These are phyloP conservation scores for Albugo laibachii DNA, from an alignment of 352 stramenopile genomes.

Conservation along the genomic window DNA sequence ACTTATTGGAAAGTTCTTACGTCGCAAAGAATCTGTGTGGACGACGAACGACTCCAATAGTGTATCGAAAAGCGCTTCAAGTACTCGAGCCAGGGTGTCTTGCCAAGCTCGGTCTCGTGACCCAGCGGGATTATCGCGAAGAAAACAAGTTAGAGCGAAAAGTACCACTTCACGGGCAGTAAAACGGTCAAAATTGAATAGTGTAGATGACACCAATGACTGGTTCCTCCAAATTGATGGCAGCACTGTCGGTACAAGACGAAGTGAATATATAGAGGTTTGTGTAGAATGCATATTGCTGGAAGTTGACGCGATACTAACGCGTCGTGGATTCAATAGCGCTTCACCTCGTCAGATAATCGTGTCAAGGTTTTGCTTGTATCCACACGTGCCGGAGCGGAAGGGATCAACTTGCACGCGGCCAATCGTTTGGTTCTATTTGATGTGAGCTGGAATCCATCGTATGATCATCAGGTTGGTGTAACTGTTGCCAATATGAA, in stretches of 20 bases:
- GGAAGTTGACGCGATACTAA: neutral
- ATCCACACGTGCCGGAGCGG: conserved; percentile 58
- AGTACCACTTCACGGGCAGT: neutral
- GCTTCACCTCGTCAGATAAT: conserved; percentile 33
- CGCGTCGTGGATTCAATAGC: conserved; percentile 9
- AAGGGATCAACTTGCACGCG: conserved; percentile 80
- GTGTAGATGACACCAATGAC: conserved; percentile 11
- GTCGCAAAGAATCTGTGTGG: neutral
- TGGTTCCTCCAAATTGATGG: conserved; percentile 74
- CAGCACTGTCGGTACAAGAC: conserved; percentile 45
- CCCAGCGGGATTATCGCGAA: conserved; percentile 33
- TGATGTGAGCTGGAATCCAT: conserved; percentile 84
- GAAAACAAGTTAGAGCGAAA: conserved; percentile 11
- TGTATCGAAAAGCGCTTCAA: conserved; percentile 6
- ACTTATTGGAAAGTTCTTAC: conserved; percentile 51
- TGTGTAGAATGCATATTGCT: neutral
- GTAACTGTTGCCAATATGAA: neutral
- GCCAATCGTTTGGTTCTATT: conserved; percentile 81
- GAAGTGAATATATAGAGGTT: conserved; percentile 23
- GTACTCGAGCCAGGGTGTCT: conserved; percentile 5
- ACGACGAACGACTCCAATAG: neutral
- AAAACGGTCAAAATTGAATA: neutral
- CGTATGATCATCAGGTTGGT: conserved; percentile 69
- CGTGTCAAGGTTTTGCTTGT: conserved; percentile 51
- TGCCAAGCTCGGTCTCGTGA: conserved; percentile 8